A percentile compares a stretch with the other conserved stretches of the same genome.
phyloP scores from a whole-genome alignment of 805 yeast species.

The Starmerella bacillaris region DNA sequence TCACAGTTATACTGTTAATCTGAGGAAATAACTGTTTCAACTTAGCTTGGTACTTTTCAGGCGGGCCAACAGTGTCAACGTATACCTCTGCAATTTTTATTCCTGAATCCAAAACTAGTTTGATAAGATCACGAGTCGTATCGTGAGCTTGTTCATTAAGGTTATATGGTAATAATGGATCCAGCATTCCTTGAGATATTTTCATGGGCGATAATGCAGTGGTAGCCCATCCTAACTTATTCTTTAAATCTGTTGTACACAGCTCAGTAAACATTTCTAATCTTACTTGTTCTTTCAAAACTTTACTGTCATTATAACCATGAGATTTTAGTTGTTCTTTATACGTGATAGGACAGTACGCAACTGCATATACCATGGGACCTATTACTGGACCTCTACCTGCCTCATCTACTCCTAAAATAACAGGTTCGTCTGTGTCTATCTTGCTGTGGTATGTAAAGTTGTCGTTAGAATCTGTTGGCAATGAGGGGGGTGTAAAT shows the following conservation, averaged over 20 bases:
- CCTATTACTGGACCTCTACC: slow-evolving; percentile 98
- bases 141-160: slow-evolving; percentile 94
- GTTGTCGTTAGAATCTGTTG: slow-evolving; percentile 9
- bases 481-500: slow-evolving; percentile 12
- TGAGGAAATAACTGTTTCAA: slow-evolving; percentile 50
- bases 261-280: slow-evolving; percentile 41
- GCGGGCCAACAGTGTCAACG: slow-evolving; percentile 97
- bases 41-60: slow-evolving; percentile 62
- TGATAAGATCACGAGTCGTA: slow-evolving; percentile 66
- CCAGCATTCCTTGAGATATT: slow-evolving; percentile 75
- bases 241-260: slow-evolving; percentile 30
- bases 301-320: slow-evolving; percentile 89
- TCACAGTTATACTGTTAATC: slow-evolving; percentile 48
- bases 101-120: slow-evolving; percentile 41
- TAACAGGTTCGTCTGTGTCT: slow-evolving; percentile 17
- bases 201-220: slow-evolving; percentile 73
- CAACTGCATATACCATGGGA: slow-evolving; percentile 90
- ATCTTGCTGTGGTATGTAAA: slow-evolving; percentile 17
- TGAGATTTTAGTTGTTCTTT: slow-evolving; percentile 33
- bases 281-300: slow-evolving; percentile 56
- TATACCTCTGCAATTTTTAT: slow-evolving; percentile 53
- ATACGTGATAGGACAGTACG: slow-evolving; percentile 50
- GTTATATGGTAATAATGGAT: slow-evolving; percentile 46
- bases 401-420: slow-evolving; percentile 92
- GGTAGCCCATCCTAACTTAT: slow-evolving; percentile 65